phyloP scores from a whole-genome alignment of 202 grass and related monocot genomes.

The Carex arenaria region DNA sequence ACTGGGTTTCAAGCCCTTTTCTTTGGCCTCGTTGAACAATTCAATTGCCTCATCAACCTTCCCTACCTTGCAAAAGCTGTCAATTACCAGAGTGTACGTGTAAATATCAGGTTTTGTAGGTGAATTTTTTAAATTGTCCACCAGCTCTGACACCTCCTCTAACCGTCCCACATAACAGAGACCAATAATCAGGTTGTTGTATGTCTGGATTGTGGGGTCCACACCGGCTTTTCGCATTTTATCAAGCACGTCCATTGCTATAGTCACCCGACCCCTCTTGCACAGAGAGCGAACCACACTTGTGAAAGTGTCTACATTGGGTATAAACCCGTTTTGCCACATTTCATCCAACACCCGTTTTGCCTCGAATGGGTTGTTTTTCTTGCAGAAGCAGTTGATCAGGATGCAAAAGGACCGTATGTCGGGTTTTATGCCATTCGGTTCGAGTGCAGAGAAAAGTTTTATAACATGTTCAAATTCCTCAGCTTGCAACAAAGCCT shows the following conservation, averaged over 20 bases:
- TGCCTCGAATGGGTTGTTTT: constrained; percentile 56
- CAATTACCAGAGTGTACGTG: constrained; percentile 63
- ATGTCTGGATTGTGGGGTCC: constrained; percentile 62
- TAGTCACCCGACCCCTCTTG: constrained; percentile 63
- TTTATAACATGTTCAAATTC: constrained; percentile 45
- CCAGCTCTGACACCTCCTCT: constrained; percentile 61
- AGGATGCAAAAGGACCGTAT: constrained; percentile 46
- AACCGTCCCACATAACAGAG: constrained; percentile 86
- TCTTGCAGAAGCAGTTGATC: constrained; percentile 62
- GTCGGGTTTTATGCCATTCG: constrained; percentile 37
- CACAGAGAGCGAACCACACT: constrained; percentile 63
- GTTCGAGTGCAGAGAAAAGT: constrained; percentile 53
- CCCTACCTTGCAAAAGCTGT: constrained; percentile 79
- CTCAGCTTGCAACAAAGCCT: constrained; percentile 46
- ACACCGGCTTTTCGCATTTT: constrained; percentile 47
- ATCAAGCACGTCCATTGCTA: constrained; percentile 59
- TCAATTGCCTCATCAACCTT: constrained; percentile 46
- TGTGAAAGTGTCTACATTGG: constrained; percentile 44
- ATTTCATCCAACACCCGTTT: constrained; percentile 57
- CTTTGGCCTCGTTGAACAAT: constrained; percentile 46
- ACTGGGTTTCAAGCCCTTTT: constrained; percentile 44
- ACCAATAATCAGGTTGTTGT: constrained; percentile 68
- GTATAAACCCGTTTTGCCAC: constrained; percentile 42
- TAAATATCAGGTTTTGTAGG: constrained; percentile 59
- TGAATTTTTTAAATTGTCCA: constrained; percentile 59